Conservation (phyloP, 345 rosid genomes). For the Citrus sp. region DNA sequence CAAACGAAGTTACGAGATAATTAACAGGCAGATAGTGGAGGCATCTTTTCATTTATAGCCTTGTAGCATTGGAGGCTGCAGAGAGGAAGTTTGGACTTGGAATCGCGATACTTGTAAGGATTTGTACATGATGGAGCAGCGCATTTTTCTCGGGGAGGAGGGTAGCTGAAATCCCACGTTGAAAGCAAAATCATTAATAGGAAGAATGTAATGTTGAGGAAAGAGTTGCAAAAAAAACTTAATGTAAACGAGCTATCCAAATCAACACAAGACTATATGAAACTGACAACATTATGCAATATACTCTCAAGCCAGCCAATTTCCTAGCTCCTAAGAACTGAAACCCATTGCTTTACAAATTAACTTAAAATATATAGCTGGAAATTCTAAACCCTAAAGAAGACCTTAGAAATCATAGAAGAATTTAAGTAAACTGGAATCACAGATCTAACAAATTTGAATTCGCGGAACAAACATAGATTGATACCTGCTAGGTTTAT, state of each 20-base stretch:
- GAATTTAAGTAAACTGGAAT: background rate
- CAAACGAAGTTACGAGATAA: background rate
- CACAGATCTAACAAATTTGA: background rate
- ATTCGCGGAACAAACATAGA: background rate
- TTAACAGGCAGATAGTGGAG: conserved; percentile 19
- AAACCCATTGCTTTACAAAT: background rate
- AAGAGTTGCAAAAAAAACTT: background rate
- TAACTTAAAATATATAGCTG: background rate
- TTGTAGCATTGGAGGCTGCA: conserved; percentile 58
- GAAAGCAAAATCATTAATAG: background rate
- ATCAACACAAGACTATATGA: background rate
- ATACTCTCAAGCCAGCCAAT: background rate
- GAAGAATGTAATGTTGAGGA: background rate
- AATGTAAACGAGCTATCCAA: background rate
- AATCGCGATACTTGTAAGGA: conserved; percentile 53
- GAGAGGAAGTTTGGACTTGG: conserved; percentile 50
- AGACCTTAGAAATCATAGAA: background rate
- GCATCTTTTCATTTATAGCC: conserved; percentile 32
- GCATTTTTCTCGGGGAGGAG: conserved; percentile 53
- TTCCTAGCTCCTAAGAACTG: background rate
- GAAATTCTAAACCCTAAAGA: background rate
- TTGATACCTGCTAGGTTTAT: conserved; percentile 29
- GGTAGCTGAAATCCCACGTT: conserved; percentile 34
- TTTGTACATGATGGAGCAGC: conserved; percentile 49
- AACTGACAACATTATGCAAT: background rate